Base-by-base conservation (phyloP, 2,329 filamentous ascomycete genomes). In the Dactylellina sp. region DNA sequence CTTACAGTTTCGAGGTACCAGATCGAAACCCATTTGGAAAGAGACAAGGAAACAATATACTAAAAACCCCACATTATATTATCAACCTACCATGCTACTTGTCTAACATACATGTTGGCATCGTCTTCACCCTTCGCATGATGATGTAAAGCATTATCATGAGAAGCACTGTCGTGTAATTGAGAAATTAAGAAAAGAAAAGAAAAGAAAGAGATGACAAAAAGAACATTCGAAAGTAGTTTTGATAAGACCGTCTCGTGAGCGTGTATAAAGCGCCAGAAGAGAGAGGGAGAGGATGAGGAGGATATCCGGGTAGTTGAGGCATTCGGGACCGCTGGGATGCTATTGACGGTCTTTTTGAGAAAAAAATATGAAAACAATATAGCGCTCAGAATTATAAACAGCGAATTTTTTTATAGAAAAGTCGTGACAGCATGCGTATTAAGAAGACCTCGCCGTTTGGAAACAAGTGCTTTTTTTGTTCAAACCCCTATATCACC, bases 391-490 rank as follows among this genome's bases (percentile, higher is more conserved):
- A 60, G 49, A 68, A 68, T 68, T 57, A 60, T 57, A 68, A 68
- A 68, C 63, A 68, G 50, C 53, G 63, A 68, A 68, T 7, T 40
- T 40, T 14, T 5, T 35, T 53, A 37, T n/a, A 40, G 16, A 40
- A 44, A 57, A 37, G 49, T 57, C 22, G 32, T 42, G 16, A 57
- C 49, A 24, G 16, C 28, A 47, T 40, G 53, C 14, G 53, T 46
- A 68, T 24, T 39, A 46, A 60, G 25, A 40, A 55, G 35, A 46
- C 42, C 18, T 68, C 63, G 63, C 63, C 63, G 44, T 62, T 62
- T 62, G 49, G 49, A 72, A 72, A 72, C 59, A 64, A 52, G 52
- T 64, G 60, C 60, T 65, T 72, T 72, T 72, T 56, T 44, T 9
- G 9, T 9, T 59, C 18, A 35, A 25, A 11, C 32, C n/a, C 49